These are phyloP conservation scores for Neoarthrinium moseri DNA, from an alignment of 2,329 filamentous ascomycete species.

Conservation along the genomic window DNA sequence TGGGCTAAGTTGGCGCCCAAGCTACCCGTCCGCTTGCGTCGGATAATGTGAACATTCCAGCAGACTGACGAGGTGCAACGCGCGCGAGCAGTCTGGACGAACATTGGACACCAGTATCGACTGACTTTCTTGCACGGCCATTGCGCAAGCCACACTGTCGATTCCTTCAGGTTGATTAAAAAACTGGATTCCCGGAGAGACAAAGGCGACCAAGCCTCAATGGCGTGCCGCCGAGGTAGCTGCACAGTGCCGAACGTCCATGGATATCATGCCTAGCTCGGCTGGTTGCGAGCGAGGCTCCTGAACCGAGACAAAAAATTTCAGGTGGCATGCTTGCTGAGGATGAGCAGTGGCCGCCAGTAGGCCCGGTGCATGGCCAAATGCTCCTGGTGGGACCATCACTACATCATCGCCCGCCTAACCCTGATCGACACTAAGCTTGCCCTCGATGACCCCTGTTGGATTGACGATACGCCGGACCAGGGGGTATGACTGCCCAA, in stretches of 20 bases:
- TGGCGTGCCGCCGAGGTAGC: neutral
- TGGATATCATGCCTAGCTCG: slow-evolving; percentile 1
- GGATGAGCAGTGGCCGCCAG: slow-evolving; percentile 6
- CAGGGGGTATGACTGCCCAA: slow-evolving; percentile 6
- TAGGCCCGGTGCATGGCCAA: too few species aligned
- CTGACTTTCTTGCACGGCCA: too few species aligned
- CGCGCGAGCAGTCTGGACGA: neutral
- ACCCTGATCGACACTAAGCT: slow-evolving; percentile 22
- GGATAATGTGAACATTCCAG: too few species aligned
- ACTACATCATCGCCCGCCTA: slow-evolving; percentile 25
- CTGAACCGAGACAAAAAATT: too few species aligned
- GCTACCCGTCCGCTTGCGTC: too few species aligned
- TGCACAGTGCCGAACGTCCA: slow-evolving; percentile 1
- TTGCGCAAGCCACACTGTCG: neutral
- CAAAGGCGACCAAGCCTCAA: neutral
- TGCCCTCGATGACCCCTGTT: slow-evolving; percentile 20
- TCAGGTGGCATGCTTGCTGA: neutral
- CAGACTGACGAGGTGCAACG: neutral
- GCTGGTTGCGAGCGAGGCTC: slow-evolving; percentile 12
- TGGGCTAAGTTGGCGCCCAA: too few species aligned
- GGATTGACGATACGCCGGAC: slow-evolving; percentile 15
- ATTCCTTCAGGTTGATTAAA: neutral
- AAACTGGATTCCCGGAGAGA: too few species aligned
- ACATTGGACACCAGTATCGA: too few species aligned
- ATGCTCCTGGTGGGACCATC: slow-evolving; percentile 20